Percentiles rank a stretch among this genome's conserved stretches.
These are phyloP conservation scores for Paralagenidium karlingii DNA, from an alignment of 352 stramenopile species.

Conservation along the genomic window DNA sequence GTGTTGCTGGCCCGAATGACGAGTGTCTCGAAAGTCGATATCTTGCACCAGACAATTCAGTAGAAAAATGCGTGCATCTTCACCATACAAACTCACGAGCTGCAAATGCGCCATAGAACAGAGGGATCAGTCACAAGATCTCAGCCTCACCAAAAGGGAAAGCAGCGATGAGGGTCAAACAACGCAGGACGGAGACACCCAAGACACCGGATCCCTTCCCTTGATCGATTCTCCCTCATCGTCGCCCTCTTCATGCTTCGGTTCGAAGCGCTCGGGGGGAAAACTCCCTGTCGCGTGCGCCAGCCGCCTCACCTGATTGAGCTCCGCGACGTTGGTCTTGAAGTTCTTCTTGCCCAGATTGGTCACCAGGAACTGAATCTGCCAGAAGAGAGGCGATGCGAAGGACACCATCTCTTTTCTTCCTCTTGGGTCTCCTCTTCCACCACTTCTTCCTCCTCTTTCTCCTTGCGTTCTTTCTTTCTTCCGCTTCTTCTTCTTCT, in stretches of 20 bases:
- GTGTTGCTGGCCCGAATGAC: slow-evolving; percentile 31
- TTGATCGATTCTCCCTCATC: too few species aligned
- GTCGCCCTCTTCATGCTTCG: not conserved
- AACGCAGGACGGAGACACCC: too few species aligned
- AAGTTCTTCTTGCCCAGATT: slow-evolving; percentile 92
- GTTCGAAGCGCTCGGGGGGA: not conserved
- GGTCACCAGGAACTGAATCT: slow-evolving; percentile 89
- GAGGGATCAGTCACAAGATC: not conserved
- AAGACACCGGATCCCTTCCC: too few species aligned
- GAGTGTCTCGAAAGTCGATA: slow-evolving; percentile 82
- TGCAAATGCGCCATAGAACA: slow-evolving; percentile 10
- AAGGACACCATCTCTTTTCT: slow-evolving; percentile 69
- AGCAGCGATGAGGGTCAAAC: slow-evolving; percentile 1
- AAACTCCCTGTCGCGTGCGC: not conserved
- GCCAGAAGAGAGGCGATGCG: slow-evolving; percentile 87
- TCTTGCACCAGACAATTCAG: slow-evolving; percentile 86
- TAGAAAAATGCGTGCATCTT: slow-evolving; percentile 85
- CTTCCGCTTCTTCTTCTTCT: too few species aligned
- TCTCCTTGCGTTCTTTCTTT: too few species aligned
- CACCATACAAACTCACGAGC: slow-evolving; percentile 85
- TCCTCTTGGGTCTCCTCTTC: not conserved
- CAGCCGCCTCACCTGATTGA: slow-evolving; percentile 71
- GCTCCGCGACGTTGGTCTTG: slow-evolving; percentile 86
- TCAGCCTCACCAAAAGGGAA: too few species aligned
- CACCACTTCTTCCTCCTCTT: not conserved